Evolutionary conservation across 2,329 filamentous ascomycete genomes (phyloP).

Genomic region (Diplocarpon rosae): DNA sequence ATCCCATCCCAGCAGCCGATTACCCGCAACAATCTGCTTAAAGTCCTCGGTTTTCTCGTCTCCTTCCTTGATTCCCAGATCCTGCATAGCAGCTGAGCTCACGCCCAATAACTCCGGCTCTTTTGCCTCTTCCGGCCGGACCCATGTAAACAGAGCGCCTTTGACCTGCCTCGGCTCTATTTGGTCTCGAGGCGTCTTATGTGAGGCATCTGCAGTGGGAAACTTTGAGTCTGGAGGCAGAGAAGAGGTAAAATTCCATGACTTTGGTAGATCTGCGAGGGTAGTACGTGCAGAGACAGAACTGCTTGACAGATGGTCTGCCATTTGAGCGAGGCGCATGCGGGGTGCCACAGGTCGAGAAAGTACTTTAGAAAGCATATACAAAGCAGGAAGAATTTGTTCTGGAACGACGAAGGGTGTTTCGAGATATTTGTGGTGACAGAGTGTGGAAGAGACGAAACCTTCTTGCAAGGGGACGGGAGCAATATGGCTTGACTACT

Average conservation of each 20-base stretch:
- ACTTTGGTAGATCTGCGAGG: conserved; percentile 48
- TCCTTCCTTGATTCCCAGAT: conserved; percentile 62
- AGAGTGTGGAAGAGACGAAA: background rate
- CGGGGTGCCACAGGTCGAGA: conserved; percentile 21
- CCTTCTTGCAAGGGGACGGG: background rate
- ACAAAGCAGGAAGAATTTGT: conserved; percentile 6
- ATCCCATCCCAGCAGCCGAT: conserved; percentile 70
- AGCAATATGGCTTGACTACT: too few relatives aligned
- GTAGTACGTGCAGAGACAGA: conserved; percentile 18
- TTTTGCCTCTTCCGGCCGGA: conserved; percentile 64
- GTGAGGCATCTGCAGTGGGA: conserved; percentile 70
- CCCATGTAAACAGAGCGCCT: conserved; percentile 79
- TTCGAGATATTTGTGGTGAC: background rate
- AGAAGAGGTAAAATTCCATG: conserved; percentile 52
- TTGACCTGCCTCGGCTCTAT: conserved; percentile 77
- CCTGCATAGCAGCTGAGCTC: conserved; percentile 65
- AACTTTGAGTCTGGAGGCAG: conserved; percentile 69
- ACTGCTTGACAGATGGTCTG: conserved; percentile 29
- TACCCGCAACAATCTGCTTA: conserved; percentile 66
- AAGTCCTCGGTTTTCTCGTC: conserved; percentile 67
- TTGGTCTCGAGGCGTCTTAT: conserved; percentile 65
- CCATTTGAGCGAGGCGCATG: conserved; percentile 35
- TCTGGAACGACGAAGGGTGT: background rate
- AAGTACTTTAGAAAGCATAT: conserved; percentile 23
- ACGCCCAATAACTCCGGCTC: conserved; percentile 72